Percentiles rank a stretch among this genome's conserved stretches.
phyloP scores from a whole-genome alignment of 768 basidiomycete species.

The Russula ochroleuca region DNA sequence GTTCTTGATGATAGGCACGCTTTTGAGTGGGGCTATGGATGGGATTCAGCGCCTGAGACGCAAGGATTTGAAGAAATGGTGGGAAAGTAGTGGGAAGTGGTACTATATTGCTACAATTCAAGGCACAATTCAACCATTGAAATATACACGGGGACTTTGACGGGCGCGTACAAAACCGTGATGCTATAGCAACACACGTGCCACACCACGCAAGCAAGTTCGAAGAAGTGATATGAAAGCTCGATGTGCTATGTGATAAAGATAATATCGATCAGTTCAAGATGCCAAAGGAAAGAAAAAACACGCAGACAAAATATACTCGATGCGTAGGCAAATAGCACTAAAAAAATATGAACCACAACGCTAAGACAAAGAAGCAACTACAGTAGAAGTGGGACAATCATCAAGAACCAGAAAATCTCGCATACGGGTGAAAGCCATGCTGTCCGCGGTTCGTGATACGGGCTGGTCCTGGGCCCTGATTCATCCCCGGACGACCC shows the following conservation, averaged over 20 bases:
- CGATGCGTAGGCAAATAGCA: slow-evolving; percentile 1
- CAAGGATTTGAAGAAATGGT: no score
- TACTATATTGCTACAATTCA: no score
- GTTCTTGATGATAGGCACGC: no score
- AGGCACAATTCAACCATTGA: no score
- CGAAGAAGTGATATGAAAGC: background rate
- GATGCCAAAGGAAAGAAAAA: background rate
- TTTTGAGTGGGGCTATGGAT: no score
- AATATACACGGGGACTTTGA: no score
- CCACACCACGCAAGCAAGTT: no score
- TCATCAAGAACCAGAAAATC: slow-evolving; percentile 36
- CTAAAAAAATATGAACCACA: background rate
- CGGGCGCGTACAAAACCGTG: no score
- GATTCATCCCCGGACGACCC: slow-evolving; percentile 54
- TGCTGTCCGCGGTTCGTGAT: slow-evolving; percentile 69
- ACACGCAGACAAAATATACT: slow-evolving; percentile 1
- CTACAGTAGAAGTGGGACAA: background rate
- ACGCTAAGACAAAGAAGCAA: background rate
- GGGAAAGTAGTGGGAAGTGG: no score
- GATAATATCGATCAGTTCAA: slow-evolving; percentile 12
- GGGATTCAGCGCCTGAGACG: no score
- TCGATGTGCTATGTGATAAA: slow-evolving; percentile 8
- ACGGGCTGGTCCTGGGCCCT: slow-evolving; percentile 46
- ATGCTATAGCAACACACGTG: no score
- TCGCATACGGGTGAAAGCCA: slow-evolving; percentile 80